Evolutionary conservation across 2,329 filamentous ascomycete genomes (phyloP).

Genomic region (Alternaria atra): DNA sequence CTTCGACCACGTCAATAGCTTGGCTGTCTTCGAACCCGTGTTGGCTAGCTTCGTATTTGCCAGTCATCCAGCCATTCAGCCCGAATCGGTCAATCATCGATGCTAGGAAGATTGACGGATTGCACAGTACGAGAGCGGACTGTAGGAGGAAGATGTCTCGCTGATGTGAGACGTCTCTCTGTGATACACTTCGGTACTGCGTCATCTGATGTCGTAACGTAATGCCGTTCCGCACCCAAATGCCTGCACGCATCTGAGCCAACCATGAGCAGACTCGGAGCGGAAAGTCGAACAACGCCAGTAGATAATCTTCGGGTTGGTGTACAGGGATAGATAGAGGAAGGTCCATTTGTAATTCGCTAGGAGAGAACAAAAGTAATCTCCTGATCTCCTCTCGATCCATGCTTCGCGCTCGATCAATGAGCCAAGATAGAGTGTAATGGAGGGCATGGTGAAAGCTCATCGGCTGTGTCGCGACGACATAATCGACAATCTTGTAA

Average conservation of each 20-base stretch:
- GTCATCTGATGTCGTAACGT: conserved; percentile 94
- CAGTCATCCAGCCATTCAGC: conserved; percentile 85
- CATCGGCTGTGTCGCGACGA: conserved; percentile 87
- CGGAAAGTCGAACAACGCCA: conserved; percentile 91
- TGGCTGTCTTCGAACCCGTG: conserved; percentile 85
- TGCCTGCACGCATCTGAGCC: conserved; percentile 95
- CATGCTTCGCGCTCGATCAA: conserved; percentile 86
- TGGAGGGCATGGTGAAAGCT: conserved; percentile 98
- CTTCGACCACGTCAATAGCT: conserved; percentile 91
- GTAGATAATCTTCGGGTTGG: conserved; percentile 78
- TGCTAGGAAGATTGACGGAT: conserved; percentile 82
- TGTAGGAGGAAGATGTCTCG: conserved; percentile 94
- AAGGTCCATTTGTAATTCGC: conserved; percentile 73
- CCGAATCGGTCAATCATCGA: conserved; percentile 93
- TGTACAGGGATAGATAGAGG: conserved; percentile 64
- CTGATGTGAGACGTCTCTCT: conserved; percentile 92
- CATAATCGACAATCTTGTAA: conserved; percentile 77
- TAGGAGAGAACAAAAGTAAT: conserved; percentile 75
- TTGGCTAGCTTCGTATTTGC: conserved; percentile 72
- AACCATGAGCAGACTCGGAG: conserved; percentile 95
- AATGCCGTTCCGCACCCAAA: conserved; percentile 98
- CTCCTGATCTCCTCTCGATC: conserved; percentile 70
- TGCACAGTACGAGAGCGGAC: conserved; percentile 85
- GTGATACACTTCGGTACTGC: conserved; percentile 87
- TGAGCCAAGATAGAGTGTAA: conserved; percentile 94